Conservation (phyloP, 768 basidiomycete genomes). For the Tulasnella sp. region DNA sequence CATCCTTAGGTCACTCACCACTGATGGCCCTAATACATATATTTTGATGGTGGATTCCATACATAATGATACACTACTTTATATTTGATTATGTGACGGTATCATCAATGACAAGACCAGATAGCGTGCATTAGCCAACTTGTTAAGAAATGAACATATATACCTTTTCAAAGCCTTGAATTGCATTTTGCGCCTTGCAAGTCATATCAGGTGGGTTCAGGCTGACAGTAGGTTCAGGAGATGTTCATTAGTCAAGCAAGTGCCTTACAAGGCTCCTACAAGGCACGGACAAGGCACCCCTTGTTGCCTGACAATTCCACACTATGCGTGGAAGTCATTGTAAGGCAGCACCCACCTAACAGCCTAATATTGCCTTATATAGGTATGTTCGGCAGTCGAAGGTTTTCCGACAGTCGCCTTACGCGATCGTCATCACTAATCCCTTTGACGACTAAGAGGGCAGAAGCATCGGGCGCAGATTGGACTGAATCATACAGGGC, state of each 20-base stretch:
- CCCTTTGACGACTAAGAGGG: constrained; percentile 32
- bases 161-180: background rate
- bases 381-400: background rate
- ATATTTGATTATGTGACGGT: no score
- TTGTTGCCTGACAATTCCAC: background rate
- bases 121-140: no score
- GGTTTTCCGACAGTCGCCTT: constrained; percentile 22
- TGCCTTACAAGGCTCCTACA: background rate
- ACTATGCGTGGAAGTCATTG: background rate
- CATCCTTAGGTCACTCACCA: background rate
- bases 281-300: background rate
- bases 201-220: background rate
- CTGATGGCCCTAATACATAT: background rate
- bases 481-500: constrained; percentile 29
- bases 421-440: background rate
- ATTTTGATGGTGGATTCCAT: background rate
- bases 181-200: background rate
- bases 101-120: no score
- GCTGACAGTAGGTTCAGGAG: background rate
- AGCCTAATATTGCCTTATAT: background rate
- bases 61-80: background rate
- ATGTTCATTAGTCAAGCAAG: background rate
- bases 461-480: constrained; percentile 47
- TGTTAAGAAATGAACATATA: no score
- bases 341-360: background rate